Conservation (phyloP, 2,329 filamentous ascomycete species). For the Botrytis hyacinthi region DNA sequence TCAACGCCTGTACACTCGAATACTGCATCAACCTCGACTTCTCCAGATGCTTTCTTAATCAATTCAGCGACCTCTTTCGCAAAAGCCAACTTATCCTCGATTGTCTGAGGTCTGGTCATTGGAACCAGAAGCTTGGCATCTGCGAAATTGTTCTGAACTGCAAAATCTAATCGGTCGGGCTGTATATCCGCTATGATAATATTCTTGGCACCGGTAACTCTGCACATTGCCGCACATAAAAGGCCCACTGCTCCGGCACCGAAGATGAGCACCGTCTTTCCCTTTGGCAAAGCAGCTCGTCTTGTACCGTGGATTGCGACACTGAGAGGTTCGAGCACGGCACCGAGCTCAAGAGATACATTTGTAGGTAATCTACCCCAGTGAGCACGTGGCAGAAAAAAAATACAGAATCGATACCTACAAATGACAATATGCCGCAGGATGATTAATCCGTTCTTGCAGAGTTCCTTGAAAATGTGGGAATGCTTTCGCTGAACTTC, state of each 20-base stretch:
- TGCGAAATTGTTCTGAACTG: slow-evolving; percentile 43
- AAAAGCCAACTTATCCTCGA: slow-evolving; percentile 37
- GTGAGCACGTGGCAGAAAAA: slow-evolving; percentile 17
- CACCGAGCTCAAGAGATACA: slow-evolving; percentile 87
- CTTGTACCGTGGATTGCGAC: slow-evolving; percentile 89
- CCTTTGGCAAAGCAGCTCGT: slow-evolving; percentile 72
- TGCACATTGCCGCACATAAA: slow-evolving; percentile 38
- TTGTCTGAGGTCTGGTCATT: slow-evolving; percentile 35
- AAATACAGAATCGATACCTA: slow-evolving; percentile 23
- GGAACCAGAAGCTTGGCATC: slow-evolving; percentile 37
- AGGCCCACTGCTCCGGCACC: slow-evolving; percentile 93
- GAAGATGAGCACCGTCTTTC: slow-evolving; percentile 82
- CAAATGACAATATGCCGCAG: slow-evolving; percentile 94
- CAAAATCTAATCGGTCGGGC: slow-evolving; percentile 79
- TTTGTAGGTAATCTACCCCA: slow-evolving; percentile 48
- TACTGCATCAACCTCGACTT: slow-evolving; percentile 61
- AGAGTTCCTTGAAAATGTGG: slow-evolving; percentile 41
- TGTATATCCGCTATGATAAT: slow-evolving; percentile 95
- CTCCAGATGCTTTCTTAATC: slow-evolving; percentile 55
- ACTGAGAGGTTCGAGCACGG: slow-evolving; percentile 83
- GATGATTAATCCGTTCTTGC: slow-evolving; percentile 69
- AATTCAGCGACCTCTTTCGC: slow-evolving; percentile 40
- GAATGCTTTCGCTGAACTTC: slow-evolving; percentile 39
- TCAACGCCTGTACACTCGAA: slow-evolving; percentile 61
- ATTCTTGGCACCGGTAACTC: slow-evolving; percentile 79